A percentile compares a stretch with the other conserved stretches of the same genome.
Conservation (phyloP, 495 filamentous ascomycete genomes). For the Xylaria scruposa region DNA sequence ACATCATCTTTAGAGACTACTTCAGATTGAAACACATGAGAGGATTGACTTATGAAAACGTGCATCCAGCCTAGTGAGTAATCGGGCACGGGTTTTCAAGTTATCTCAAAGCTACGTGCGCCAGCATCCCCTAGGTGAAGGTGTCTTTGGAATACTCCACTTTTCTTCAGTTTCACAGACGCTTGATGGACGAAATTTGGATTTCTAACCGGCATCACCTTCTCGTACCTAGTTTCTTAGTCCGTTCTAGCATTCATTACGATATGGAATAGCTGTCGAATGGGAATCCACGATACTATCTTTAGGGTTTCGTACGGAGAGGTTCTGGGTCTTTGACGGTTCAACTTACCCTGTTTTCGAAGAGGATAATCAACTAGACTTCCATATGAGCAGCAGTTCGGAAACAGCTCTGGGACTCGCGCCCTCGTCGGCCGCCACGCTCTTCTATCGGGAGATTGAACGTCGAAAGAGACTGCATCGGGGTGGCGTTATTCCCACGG, state of each 20-base stretch:
- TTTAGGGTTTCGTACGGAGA: neutral
- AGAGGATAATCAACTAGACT: neutral
- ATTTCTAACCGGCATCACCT: neutral
- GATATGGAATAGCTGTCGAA: neutral
- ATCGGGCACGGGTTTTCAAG: neutral
- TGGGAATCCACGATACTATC: neutral
- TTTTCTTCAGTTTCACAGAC: neutral
- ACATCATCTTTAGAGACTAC: slow-evolving; percentile 5
- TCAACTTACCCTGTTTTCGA: neutral
- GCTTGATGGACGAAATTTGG: neutral
- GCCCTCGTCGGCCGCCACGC: slow-evolving; percentile 33
- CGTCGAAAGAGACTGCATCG: slow-evolving; percentile 26
- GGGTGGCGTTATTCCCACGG: slow-evolving; percentile 39
- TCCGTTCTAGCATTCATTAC: neutral
- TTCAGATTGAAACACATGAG: slow-evolving; percentile 6
- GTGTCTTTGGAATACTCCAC: neutral
- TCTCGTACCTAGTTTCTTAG: neutral
- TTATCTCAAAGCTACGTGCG: neutral
- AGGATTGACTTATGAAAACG: neutral
- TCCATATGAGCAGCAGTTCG: neutral
- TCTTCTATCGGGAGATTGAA: slow-evolving; percentile 39
- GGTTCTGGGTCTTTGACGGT: neutral
- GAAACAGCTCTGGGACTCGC: slow-evolving; percentile 18
- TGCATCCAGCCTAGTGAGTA: neutral
- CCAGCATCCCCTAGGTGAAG: neutral